These are phyloP conservation scores for Letharia lupina DNA, from an alignment of 495 filamentous ascomycete genomes.

Conservation along the genomic window DNA sequence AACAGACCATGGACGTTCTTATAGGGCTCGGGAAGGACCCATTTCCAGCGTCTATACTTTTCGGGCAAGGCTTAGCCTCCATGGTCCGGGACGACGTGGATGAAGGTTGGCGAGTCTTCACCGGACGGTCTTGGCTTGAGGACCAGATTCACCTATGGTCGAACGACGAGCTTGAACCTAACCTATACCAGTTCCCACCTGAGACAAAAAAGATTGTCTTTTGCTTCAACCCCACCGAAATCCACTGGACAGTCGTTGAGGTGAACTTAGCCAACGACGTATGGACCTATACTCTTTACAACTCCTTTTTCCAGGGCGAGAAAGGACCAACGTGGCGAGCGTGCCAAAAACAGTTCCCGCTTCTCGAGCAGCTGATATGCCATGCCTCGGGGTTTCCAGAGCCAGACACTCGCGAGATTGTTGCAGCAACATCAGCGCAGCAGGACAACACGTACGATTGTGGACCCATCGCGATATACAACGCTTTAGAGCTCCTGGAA, in stretches of 20 bases:
- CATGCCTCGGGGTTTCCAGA: background rate
- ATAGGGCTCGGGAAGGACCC: background rate
- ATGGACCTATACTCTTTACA: background rate
- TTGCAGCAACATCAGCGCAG: background rate
- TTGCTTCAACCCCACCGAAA: background rate
- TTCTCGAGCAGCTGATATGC: background rate
- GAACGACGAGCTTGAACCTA: background rate
- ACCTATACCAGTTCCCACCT: background rate
- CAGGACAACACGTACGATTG: background rate
- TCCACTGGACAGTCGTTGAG: constrained; percentile 1
- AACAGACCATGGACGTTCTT: background rate
- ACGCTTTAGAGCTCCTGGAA: background rate
- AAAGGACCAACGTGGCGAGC: background rate
- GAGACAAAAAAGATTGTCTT: background rate
- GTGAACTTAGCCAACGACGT: background rate
- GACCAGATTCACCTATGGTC: background rate
- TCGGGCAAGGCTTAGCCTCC: background rate
- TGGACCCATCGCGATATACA: background rate
- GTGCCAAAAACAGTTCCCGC: background rate
- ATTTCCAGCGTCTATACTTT: background rate
- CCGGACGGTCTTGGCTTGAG: constrained; percentile 2
- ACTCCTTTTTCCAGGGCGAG: background rate
- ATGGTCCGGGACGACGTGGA: constrained; percentile 2
- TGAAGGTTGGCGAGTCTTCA: background rate
- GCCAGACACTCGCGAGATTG: background rate